Conservation (phyloP, 1,284 basidiomycete species). For the Polyporus tsugae region DNA sequence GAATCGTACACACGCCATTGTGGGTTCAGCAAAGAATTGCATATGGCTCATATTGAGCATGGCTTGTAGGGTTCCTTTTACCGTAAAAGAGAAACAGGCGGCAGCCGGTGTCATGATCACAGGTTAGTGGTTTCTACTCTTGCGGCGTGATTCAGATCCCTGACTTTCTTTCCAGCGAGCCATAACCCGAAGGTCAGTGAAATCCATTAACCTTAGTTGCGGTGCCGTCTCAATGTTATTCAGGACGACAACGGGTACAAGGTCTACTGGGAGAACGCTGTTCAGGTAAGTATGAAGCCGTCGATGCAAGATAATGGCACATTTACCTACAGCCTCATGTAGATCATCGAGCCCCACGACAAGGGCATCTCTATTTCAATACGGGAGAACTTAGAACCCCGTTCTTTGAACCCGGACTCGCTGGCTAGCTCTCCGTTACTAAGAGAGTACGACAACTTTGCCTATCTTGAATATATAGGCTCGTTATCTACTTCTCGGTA, state of each 20-base stretch:
- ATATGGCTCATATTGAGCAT: neutral
- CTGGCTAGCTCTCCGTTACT: slow-evolving; percentile 23
- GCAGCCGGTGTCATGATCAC: slow-evolving; percentile 91
- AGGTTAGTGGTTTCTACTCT: slow-evolving; percentile 50
- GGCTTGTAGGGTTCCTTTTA: slow-evolving; percentile 74
- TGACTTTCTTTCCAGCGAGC: slow-evolving; percentile 58
- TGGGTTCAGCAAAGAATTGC: slow-evolving; percentile 44
- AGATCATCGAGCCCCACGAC: slow-evolving; percentile 88
- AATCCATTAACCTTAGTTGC: neutral
- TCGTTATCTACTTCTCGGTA: slow-evolving; percentile 55
- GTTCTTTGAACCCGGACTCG: slow-evolving; percentile 50
- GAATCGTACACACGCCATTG: slow-evolving; percentile 84
- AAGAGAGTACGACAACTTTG: slow-evolving; percentile 36
- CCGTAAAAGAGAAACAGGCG: slow-evolving; percentile 69
- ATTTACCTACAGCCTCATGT: neutral
- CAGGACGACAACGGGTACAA: slow-evolving; percentile 90
- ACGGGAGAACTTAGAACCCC: slow-evolving; percentile 64
- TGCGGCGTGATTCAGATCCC: neutral
- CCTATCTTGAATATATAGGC: slow-evolving; percentile 63
- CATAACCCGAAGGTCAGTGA: slow-evolving; percentile 81
- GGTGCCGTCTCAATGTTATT: neutral
- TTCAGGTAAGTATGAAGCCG: slow-evolving; percentile 60
- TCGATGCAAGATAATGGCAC: neutral
- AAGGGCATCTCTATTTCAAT: slow-evolving; percentile 76
- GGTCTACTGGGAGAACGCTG: slow-evolving; percentile 88